Evolutionary conservation across 208 protist genomes (phyloP).

Genomic region (Trypanosoma lewisi): DNA sequence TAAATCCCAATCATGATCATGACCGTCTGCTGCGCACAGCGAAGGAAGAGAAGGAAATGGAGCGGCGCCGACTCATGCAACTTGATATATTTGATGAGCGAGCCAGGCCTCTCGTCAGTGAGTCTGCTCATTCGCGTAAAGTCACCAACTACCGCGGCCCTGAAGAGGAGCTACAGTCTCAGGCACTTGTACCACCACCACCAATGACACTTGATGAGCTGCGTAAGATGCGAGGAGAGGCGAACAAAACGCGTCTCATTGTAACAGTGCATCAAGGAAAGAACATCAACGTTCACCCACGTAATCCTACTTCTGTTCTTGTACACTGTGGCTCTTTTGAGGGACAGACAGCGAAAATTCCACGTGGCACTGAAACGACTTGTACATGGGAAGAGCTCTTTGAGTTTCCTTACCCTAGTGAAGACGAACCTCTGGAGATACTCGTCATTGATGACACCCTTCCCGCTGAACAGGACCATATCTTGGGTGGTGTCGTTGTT

Average conservation of each 20-base stretch:
- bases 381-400: slow-evolving; percentile 89
- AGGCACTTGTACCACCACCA: slow-evolving; percentile 51
- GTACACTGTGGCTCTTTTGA: slow-evolving; percentile 89
- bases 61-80: slow-evolving; percentile 68
- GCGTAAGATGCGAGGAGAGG: slow-evolving; percentile 26
- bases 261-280: slow-evolving; percentile 87
- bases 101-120: slow-evolving; percentile 52
- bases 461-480: slow-evolving; percentile 45
- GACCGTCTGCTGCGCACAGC: slow-evolving; percentile 57
- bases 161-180: slow-evolving; percentile 45
- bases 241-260: slow-evolving; percentile 62
- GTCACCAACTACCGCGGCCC: slow-evolving; percentile 32
- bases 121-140: slow-evolving; percentile 32
- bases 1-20: slow-evolving; percentile 55
- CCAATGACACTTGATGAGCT: slow-evolving; percentile 74
- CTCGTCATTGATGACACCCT: slow-evolving; percentile 78
- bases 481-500: slow-evolving; percentile 73
- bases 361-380: slow-evolving; percentile 54
- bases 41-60: slow-evolving; percentile 65
- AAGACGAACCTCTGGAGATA: slow-evolving; percentile 75
- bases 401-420: slow-evolving; percentile 85
- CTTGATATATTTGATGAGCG: slow-evolving; percentile 90
- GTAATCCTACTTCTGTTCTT: slow-evolving; percentile 74
- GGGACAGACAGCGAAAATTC: slow-evolving; percentile 81
- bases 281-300: slow-evolving; percentile 46